These are phyloP conservation scores for Dactylis glomerata DNA, from an alignment of 176 grass and related monocot species.

Conservation along the genomic window DNA sequence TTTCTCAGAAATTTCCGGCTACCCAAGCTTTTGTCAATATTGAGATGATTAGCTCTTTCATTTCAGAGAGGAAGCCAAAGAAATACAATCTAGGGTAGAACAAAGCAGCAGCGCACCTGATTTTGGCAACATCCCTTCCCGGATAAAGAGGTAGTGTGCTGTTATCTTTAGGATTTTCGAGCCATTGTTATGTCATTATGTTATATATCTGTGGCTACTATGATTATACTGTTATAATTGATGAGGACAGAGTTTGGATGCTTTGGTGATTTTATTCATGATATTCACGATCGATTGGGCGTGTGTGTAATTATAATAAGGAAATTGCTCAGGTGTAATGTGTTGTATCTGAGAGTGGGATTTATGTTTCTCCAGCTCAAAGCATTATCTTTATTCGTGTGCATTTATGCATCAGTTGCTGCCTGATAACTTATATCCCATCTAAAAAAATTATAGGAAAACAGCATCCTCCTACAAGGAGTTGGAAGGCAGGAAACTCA, in stretches of 20 bases:
- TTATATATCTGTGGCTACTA: not conserved
- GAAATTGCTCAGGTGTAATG: not conserved
- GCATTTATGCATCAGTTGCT: not conserved
- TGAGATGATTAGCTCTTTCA: slow-evolving; percentile 19
- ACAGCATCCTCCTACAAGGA: slow-evolving; percentile 73
- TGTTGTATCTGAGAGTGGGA: not conserved
- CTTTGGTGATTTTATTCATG: not conserved
- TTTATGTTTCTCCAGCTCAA: slow-evolving; percentile 24
- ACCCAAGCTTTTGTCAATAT: not conserved
- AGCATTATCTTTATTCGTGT: not conserved
- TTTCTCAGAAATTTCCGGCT: not conserved
- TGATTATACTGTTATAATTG: not conserved
- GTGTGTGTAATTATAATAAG: not conserved
- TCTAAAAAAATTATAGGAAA: slow-evolving; percentile 45
- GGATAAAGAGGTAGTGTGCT: slow-evolving; percentile 67
- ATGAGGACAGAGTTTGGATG: not conserved
- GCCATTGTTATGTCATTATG: not conserved
- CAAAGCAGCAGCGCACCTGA: slow-evolving; percentile 36
- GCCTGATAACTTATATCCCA: slow-evolving; percentile 12
- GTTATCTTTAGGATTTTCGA: not conserved
- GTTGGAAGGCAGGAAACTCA: slow-evolving; percentile 71
- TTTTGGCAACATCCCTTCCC: slow-evolving; percentile 52
- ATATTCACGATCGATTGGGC: not conserved
- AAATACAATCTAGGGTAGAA: slow-evolving; percentile 61
- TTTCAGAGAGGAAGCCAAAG: slow-evolving; percentile 83